Percentiles rank a stretch among this genome's conserved stretches.
phyloP scores from a whole-genome alignment of 1,139 yeast genomes.

The Candida albicans region DNA sequence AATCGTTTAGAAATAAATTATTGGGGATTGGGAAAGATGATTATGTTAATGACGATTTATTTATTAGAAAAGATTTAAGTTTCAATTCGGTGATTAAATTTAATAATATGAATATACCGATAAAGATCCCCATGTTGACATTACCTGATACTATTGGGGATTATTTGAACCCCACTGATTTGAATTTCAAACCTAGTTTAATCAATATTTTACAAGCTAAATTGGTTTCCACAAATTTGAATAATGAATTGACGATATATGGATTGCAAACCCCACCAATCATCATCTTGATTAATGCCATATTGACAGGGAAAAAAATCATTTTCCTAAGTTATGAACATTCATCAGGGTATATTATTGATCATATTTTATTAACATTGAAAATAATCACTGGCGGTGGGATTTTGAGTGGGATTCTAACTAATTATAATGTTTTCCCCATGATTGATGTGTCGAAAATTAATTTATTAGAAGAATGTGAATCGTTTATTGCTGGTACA shows the following conservation, averaged over 20 bases:
- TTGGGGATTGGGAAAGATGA: conserved; percentile 31
- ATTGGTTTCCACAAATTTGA: conserved; percentile 28
- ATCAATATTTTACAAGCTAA: conserved; percentile 39
- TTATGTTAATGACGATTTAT: conserved; percentile 30
- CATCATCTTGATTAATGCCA: conserved; percentile 54
- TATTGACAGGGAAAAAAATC: conserved; percentile 57
- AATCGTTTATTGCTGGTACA: conserved; percentile 63
- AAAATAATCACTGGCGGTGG: conserved; percentile 63
- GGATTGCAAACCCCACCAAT: conserved; percentile 62
- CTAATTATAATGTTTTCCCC: conserved; percentile 54
- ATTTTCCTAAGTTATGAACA: conserved; percentile 56
- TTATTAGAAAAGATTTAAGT: conserved; percentile 45
- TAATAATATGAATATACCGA: conserved; percentile 44
- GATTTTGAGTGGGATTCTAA: conserved; percentile 49
- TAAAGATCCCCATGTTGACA: conserved; percentile 42
- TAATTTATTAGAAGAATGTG: conserved; percentile 53
- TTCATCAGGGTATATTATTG: conserved; percentile 56
- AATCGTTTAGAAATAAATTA: conserved; percentile 36
- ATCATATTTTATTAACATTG: conserved; percentile 52
- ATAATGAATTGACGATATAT: conserved; percentile 48
- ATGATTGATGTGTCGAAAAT: conserved; percentile 62
- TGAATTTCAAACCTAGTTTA: conserved; percentile 44
- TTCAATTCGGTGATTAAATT: conserved; percentile 41
- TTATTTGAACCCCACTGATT: conserved; percentile 47
- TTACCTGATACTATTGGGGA: conserved; percentile 48